Evolutionary conservation across 768 basidiomycete genomes (phyloP).

Genomic region (Mycena rebaudengoi): DNA sequence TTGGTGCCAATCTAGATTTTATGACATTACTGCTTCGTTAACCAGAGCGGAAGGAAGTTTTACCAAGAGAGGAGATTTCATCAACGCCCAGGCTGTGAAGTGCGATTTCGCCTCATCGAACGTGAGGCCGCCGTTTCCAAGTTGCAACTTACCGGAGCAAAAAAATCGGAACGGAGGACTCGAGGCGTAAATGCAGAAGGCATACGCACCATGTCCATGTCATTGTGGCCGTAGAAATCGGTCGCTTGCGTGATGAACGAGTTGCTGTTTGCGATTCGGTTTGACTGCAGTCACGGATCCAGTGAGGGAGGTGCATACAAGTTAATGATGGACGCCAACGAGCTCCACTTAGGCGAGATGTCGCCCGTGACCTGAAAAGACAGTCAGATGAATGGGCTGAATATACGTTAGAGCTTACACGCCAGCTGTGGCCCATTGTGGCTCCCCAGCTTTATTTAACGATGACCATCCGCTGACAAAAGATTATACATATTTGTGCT

Average conservation of each 20-base stretch:
- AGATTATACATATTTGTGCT: slow-evolving; percentile 20
- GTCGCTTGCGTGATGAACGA: slow-evolving; percentile 72
- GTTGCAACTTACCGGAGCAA: slow-evolving; percentile 63
- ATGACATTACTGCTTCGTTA: neutral
- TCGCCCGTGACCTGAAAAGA: slow-evolving; percentile 60
- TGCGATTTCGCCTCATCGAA: slow-evolving; percentile 74
- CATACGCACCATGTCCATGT: slow-evolving; percentile 66
- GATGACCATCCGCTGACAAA: neutral
- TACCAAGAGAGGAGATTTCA: slow-evolving; percentile 69
- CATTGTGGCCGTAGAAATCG: slow-evolving; percentile 73
- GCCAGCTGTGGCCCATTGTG: slow-evolving; percentile 70
- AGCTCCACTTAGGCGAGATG: slow-evolving; percentile 61
- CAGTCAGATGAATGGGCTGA: neutral
- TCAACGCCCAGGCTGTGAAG: slow-evolving; percentile 77
- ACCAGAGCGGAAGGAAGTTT: neutral
- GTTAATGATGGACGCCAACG: slow-evolving; percentile 66
- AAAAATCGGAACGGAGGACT: neutral
- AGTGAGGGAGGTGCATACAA: slow-evolving; percentile 48
- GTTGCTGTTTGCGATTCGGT: slow-evolving; percentile 61
- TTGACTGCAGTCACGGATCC: neutral
- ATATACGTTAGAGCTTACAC: slow-evolving; percentile 46
- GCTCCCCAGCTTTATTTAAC: slow-evolving; percentile 54
- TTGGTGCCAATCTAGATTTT: slow-evolving; percentile 58
- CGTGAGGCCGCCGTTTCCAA: slow-evolving; percentile 70
- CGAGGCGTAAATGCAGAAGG: neutral